These are phyloP conservation scores for Saccharum spontaneum DNA, from an alignment of 176 grass and related monocot species.

Conservation along the genomic window DNA sequence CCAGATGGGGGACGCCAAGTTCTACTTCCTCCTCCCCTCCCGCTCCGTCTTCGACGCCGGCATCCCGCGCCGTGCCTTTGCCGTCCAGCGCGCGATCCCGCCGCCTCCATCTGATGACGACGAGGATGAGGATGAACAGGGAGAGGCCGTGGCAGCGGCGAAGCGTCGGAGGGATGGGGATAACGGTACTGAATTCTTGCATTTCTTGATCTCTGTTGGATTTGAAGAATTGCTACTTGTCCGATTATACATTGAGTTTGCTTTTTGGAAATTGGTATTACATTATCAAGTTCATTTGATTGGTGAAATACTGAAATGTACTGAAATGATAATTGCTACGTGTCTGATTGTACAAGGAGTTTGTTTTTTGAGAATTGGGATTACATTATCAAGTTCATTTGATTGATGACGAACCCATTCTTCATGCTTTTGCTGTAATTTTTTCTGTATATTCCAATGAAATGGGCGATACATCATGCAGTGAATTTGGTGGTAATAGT, in stretches of 20 bases:
- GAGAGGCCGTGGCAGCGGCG: background rate
- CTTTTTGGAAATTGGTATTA: background rate
- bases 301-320: background rate
- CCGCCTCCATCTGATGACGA: conserved; percentile 25
- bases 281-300: background rate
- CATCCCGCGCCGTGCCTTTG: background rate
- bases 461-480: background rate
- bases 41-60: conserved; percentile 66
- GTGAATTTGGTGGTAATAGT: background rate
- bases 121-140: conserved; percentile 36
- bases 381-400: background rate
- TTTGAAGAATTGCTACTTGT: background rate
- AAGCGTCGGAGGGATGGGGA: conserved; percentile 43
- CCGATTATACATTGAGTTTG: background rate
- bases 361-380: background rate
- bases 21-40: conserved; percentile 91
- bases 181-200: conserved; percentile 23
- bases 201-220: background rate
- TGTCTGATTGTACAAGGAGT: background rate
- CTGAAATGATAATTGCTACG: background rate
- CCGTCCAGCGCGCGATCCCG: conserved; percentile 6
- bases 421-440: background rate
- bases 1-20: conserved; percentile 82
- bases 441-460: background rate
- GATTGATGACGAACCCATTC: background rate